Evolutionary conservation across 495 filamentous ascomycete species (phyloP).

Genomic region (Aspergillus diversus): DNA sequence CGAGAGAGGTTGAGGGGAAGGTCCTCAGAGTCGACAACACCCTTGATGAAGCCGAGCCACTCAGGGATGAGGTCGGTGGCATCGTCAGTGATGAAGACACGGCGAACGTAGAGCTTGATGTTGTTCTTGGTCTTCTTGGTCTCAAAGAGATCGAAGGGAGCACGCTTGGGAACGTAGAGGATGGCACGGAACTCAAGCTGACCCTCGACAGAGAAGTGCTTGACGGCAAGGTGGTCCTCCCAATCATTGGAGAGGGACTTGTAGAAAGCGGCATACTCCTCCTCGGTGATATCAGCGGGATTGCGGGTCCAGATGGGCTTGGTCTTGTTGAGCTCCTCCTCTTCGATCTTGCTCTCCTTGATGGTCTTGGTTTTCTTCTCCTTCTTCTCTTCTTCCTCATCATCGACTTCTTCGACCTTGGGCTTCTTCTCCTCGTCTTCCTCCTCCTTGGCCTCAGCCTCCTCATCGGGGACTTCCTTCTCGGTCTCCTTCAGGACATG

Average conservation of each 20-base stretch:
- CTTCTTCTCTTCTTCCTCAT: slow-evolving; percentile 87
- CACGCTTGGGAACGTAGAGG: slow-evolving; percentile 99
- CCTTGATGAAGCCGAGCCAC: slow-evolving; percentile 99
- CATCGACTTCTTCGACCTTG: slow-evolving; percentile 75
- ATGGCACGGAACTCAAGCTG: slow-evolving; percentile 99
- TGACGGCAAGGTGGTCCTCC: slow-evolving; percentile 99
- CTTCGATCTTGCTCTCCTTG: slow-evolving; percentile 97
- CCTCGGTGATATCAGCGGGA: slow-evolving; percentile 89
- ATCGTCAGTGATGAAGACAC: slow-evolving; percentile 99
- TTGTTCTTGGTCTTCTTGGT: slow-evolving; percentile 99
- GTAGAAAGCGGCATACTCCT: slow-evolving; percentile 99
- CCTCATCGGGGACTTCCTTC: slow-evolving; percentile 97
- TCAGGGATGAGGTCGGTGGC: slow-evolving; percentile 98
- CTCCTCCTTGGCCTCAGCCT: slow-evolving; percentile 80
- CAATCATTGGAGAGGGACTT: slow-evolving; percentile 99
- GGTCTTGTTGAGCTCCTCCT: slow-evolving; percentile 99
- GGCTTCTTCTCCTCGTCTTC: slow-evolving; percentile 85
- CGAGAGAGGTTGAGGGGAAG: slow-evolving; percentile 98
- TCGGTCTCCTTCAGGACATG: slow-evolving; percentile 98
- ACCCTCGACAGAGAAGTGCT: slow-evolving; percentile 99
- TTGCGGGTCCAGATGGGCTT: slow-evolving; percentile 99
- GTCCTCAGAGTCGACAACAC: slow-evolving; percentile 99
- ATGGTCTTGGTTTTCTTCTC: slow-evolving; percentile 98
- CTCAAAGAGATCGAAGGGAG: slow-evolving; percentile 99
- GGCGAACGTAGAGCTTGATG: slow-evolving; percentile 99